These are phyloP conservation scores for Colletotrichum sp. DNA, from an alignment of 2,329 filamentous ascomycete genomes.

Conservation along the genomic window DNA sequence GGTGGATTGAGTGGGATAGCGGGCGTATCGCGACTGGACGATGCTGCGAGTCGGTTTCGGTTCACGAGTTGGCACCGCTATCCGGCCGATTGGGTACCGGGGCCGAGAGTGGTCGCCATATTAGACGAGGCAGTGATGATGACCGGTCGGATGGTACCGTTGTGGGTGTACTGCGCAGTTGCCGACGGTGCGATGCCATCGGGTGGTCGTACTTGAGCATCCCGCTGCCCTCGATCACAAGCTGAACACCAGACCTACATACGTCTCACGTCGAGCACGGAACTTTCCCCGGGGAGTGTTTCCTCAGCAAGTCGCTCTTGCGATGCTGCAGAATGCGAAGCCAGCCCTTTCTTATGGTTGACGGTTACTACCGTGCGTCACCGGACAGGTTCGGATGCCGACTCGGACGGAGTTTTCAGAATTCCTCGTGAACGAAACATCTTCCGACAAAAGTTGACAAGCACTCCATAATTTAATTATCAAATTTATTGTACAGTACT, in stretches of 20 bases:
- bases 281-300: not conserved
- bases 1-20: not conserved
- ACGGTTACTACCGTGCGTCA: not conserved
- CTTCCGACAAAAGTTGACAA: accelerated
- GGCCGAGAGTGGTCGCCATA: not conserved
- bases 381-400: not conserved
- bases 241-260: not conserved
- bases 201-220: not conserved
- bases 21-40: not conserved
- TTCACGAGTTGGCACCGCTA: not conserved
- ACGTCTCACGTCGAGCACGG: too few species aligned
- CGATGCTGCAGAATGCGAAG: not conserved
- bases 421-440: accelerated
- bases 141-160: accelerated
- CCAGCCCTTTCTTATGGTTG: not conserved
- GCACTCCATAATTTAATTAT: accelerated
- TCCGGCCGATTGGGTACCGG: not conserved
- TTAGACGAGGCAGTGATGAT: not conserved
- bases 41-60: not conserved
- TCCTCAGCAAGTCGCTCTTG: not conserved
- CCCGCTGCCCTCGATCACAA: not conserved
- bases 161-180: not conserved
- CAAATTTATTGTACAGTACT: not conserved
- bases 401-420: not conserved
- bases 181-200: not conserved